These are phyloP conservation scores for Phylloporus sp. DNA, from an alignment of 768 basidiomycete species.

Conservation along the genomic window DNA sequence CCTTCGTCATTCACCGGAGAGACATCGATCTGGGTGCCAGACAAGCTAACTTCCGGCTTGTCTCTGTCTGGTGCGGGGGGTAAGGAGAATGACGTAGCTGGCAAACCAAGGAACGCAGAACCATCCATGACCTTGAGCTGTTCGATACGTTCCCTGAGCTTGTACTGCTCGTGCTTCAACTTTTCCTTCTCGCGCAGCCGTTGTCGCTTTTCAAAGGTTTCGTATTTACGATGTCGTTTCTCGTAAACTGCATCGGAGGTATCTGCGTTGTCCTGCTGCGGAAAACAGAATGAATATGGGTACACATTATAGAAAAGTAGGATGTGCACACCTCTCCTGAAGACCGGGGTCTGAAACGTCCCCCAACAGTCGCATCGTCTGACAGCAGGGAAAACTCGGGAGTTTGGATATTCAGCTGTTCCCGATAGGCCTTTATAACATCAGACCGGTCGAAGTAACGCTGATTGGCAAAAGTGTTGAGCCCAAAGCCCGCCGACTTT, in stretches of 20 bases:
- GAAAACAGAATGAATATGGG: conserved; percentile 5
- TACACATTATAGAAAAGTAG: neutral
- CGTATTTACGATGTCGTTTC: conserved; percentile 82
- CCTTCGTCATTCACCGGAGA: conserved; percentile 50
- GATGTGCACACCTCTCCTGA: conserved; percentile 61
- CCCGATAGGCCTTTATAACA: conserved; percentile 65
- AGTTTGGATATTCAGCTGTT: conserved; percentile 72
- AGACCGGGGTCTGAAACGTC: conserved; percentile 67
- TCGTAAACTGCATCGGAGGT: conserved; percentile 80
- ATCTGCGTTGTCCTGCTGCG: conserved; percentile 50
- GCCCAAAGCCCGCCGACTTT: conserved; percentile 33
- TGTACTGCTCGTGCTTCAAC: conserved; percentile 87
- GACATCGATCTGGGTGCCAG: conserved; percentile 38
- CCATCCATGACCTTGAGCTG: conserved; percentile 74
- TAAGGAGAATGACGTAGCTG: conserved; percentile 53
- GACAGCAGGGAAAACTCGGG: conserved; percentile 57
- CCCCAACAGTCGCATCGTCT: conserved; percentile 53
- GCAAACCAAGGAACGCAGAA: conserved; percentile 61
- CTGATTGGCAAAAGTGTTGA: conserved; percentile 61
- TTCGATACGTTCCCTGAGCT: conserved; percentile 85
- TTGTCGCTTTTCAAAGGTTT: conserved; percentile 80
- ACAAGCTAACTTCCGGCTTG: conserved; percentile 26
- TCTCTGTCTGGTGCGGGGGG: conserved; percentile 25
- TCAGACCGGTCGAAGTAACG: conserved; percentile 78
- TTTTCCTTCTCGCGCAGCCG: conserved; percentile 89